phyloP scores from a whole-genome alignment of 2,329 filamentous ascomycete genomes.

The Aspergillus pseudoviridinutans region DNA sequence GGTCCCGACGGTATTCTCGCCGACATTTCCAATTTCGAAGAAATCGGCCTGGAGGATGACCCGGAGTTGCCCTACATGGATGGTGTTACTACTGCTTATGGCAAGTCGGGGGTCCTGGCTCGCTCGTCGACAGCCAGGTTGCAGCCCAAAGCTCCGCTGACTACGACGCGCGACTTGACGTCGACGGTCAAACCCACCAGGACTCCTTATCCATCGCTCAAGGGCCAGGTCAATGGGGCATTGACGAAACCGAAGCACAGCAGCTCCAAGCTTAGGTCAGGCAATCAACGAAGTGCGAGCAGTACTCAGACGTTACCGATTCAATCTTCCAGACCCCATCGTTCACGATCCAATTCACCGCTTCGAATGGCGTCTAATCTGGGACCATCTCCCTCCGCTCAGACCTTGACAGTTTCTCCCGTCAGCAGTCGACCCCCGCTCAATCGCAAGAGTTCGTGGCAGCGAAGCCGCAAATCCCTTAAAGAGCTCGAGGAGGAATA shows the following conservation, averaged over 20 bases:
- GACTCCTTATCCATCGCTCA: conserved; percentile 21
- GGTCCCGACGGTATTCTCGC: conserved; percentile 63
- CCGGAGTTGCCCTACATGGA: conserved; percentile 35
- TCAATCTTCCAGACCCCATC: conserved; percentile 25
- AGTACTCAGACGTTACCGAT: conserved; percentile 23
- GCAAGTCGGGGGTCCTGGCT: conserved; percentile 19
- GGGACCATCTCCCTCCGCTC: conserved; percentile 22
- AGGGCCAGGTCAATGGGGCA: conserved; percentile 25
- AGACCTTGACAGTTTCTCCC: conserved; percentile 24
- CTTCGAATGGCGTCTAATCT: conserved; percentile 23
- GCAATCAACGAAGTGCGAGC: conserved; percentile 20
- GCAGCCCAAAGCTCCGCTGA: conserved; percentile 23
- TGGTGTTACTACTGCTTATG: conserved; percentile 28
- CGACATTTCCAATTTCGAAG: conserved; percentile 83
- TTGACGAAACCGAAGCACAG: conserved; percentile 22
- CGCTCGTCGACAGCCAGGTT: conserved; percentile 26
- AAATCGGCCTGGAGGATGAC: conserved; percentile 81
- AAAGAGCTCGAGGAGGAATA: conserved; percentile 49
- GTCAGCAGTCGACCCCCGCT: conserved; percentile 18
- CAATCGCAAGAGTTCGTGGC: conserved; percentile 38
- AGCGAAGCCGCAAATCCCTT: conserved; percentile 44
- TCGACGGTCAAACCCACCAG: conserved; percentile 22
- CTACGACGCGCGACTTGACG: conserved; percentile 34
- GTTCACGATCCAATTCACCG: conserved; percentile 29
- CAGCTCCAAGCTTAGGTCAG: conserved; percentile 21